Percentiles rank a stretch among this genome's conserved stretches.
Evolutionary conservation across 1,284 basidiomycete species (phyloP).

Genomic region (Fomes fomentarius): DNA sequence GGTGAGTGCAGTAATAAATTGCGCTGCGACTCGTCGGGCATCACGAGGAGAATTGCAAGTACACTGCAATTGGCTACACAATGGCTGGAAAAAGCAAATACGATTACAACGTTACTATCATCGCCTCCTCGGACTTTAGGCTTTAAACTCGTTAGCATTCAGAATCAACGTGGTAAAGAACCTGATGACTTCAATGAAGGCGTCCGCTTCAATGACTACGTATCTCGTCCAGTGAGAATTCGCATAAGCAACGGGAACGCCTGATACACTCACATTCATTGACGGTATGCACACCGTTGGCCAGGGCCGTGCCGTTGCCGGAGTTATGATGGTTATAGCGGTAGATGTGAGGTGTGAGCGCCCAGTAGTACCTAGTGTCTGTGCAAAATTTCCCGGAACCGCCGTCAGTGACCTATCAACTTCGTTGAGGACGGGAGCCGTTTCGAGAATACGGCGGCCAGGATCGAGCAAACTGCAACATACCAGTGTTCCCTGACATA

Average conservation of each 20-base stretch:
- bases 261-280: conserved; percentile 40
- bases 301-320: conserved; percentile 36
- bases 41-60: no score
- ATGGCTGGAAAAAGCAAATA: no score
- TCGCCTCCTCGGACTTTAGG: neutral
- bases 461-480: conserved; percentile 6
- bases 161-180: conserved; percentile 51
- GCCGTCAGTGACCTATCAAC: conserved; percentile 1
- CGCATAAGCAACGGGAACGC: neutral
- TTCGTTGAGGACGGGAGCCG: neutral
- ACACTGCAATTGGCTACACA: neutral
- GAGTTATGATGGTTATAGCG: conserved; percentile 47
- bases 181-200: conserved; percentile 46
- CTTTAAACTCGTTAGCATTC: conserved; percentile 46
- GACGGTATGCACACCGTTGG: conserved; percentile 61
- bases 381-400: neutral
- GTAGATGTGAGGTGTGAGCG: conserved; percentile 50
- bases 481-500: conserved; percentile 52
- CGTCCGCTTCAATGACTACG: conserved; percentile 39
- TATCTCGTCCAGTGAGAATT: conserved; percentile 3
- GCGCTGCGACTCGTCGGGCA: no score
- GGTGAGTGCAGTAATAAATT: no score
- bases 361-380: conserved; percentile 54
- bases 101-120: neutral
- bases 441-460: neutral